phyloP scores from a whole-genome alignment of 2,329 filamentous ascomycete species.

The Ambrosiella xylebori region DNA sequence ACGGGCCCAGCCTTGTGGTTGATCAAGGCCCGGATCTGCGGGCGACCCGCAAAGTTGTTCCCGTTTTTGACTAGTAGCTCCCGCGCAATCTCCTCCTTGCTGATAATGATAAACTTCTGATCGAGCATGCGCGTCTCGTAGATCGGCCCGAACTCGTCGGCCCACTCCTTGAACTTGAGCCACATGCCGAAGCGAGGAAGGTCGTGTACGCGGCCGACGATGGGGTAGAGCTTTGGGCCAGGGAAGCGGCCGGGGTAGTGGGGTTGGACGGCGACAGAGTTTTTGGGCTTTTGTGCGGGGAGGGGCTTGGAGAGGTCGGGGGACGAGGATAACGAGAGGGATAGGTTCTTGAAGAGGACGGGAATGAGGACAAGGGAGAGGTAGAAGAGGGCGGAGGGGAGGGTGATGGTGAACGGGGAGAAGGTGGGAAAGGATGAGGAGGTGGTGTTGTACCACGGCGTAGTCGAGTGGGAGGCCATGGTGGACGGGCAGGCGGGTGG shows the following conservation, averaged over 20 bases:
- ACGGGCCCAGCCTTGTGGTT: conserved; percentile 30
- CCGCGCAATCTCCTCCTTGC: conserved; percentile 30
- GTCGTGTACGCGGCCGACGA: conserved; percentile 32
- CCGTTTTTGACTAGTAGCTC: conserved; percentile 32
- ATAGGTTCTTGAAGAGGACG: conserved; percentile 25
- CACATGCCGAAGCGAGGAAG: conserved; percentile 29
- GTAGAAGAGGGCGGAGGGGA: conserved; percentile 26
- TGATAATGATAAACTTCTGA: conserved; percentile 28
- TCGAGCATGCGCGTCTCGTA: conserved; percentile 26
- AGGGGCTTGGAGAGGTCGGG: background rate
- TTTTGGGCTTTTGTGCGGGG: background rate
- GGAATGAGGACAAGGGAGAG: conserved; percentile 25
- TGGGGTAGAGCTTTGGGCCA: conserved; percentile 29
- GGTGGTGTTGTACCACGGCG: conserved; percentile 6
- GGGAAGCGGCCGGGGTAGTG: conserved; percentile 23
- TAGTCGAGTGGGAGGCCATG: conserved; percentile 11
- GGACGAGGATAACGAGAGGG: conserved; percentile 15
- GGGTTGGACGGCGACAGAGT: background rate
- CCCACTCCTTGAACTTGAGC: conserved; percentile 35
- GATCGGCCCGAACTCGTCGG: conserved; percentile 26
- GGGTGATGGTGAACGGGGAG: conserved; percentile 19
- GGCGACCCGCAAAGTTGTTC: conserved; percentile 32
- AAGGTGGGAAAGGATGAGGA: background rate
- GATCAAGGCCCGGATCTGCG: conserved; percentile 31
- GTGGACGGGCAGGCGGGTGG: background rate